These are phyloP conservation scores for Periconia macrospinosa DNA, from an alignment of 2,329 filamentous ascomycete genomes.

Conservation along the genomic window DNA sequence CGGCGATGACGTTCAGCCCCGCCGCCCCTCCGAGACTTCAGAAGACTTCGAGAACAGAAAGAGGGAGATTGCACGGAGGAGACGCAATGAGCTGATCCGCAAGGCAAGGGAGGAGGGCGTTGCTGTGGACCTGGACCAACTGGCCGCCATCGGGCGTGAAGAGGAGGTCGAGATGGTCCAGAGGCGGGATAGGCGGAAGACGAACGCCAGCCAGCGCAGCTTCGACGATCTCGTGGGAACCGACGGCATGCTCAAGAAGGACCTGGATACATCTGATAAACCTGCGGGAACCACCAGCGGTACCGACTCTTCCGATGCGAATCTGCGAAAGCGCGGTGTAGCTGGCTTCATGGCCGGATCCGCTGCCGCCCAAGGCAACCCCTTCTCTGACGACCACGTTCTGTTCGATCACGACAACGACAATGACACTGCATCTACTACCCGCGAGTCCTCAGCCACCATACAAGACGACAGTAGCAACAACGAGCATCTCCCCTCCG, in stretches of 20 bases:
- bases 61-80: slow-evolving; percentile 34
- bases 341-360: slow-evolving; percentile 46
- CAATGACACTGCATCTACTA: slow-evolving; percentile 24
- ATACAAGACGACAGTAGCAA: slow-evolving; percentile 22
- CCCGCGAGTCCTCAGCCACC: slow-evolving; percentile 36
- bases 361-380: slow-evolving; percentile 40
- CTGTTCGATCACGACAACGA: slow-evolving; percentile 42
- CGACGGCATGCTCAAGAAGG: slow-evolving; percentile 42
- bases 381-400: slow-evolving; percentile 48
- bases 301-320: slow-evolving; percentile 17
- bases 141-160: slow-evolving; percentile 35
- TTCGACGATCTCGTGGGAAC: slow-evolving; percentile 47
- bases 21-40: slow-evolving; percentile 35
- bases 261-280: slow-evolving; percentile 17
- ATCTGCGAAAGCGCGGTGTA: slow-evolving; percentile 31
- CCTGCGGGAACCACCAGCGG: slow-evolving; percentile 21
- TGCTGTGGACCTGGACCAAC: slow-evolving; percentile 46
- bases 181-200: slow-evolving; percentile 16
- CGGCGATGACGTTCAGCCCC: slow-evolving; percentile 60
- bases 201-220: slow-evolving; percentile 21
- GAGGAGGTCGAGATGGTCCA: slow-evolving; percentile 26
- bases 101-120: slow-evolving; percentile 43
- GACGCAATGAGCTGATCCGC: slow-evolving; percentile 40
- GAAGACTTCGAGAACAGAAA: slow-evolving; percentile 37
- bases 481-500: slow-evolving; percentile 8